A percentile compares a stretch with the other conserved stretches of the same genome.
Evolutionary conservation across 2,329 filamentous ascomycete species (phyloP).

Genomic region (Didymella keratinophila): DNA sequence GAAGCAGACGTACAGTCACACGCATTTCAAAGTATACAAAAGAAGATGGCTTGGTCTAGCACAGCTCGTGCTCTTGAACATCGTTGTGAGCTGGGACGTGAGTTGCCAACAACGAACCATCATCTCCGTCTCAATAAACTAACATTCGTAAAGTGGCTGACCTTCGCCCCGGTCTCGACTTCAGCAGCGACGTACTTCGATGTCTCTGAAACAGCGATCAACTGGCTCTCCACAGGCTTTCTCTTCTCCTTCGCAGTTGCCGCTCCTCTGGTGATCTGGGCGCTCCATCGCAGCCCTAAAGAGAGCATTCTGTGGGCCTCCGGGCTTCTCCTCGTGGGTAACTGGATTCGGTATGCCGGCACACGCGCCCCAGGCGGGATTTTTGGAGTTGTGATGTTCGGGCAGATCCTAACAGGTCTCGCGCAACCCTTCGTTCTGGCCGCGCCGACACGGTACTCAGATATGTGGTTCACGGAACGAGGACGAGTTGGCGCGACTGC

Average conservation of each 20-base stretch:
- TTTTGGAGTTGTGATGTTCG: constrained; percentile 84
- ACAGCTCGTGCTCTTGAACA: constrained; percentile 86
- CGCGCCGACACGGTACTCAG: constrained; percentile 88
- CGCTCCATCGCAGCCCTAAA: constrained; percentile 82
- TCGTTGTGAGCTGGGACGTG: constrained; percentile 95
- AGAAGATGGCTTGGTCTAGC: constrained; percentile 86
- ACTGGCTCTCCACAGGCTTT: constrained; percentile 91
- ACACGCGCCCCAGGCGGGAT: constrained; percentile 65
- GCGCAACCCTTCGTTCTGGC: constrained; percentile 91
- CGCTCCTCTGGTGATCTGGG: constrained; percentile 74
- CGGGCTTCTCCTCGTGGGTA: constrained; percentile 77
- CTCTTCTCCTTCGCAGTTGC: constrained; percentile 81
- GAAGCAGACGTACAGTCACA: constrained; percentile 39
- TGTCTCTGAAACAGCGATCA: constrained; percentile 78
- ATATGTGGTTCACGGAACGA: constrained; percentile 88
- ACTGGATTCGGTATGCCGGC: constrained; percentile 89
- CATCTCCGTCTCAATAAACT: neutral
- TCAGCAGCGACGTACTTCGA: constrained; percentile 77
- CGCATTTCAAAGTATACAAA: constrained; percentile 70
- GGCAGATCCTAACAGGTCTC: constrained; percentile 87
- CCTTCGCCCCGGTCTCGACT: constrained; percentile 83
- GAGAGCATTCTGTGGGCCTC: constrained; percentile 77
- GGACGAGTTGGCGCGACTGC: constrained; percentile 90
- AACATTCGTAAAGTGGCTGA: constrained; percentile 78
- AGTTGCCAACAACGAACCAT: constrained; percentile 53